Evolutionary conservation across 352 stramenopile genomes (phyloP), one percentile per base, ranked within the genome.

Genomic region (Paralagenidium karlingii): DNA sequence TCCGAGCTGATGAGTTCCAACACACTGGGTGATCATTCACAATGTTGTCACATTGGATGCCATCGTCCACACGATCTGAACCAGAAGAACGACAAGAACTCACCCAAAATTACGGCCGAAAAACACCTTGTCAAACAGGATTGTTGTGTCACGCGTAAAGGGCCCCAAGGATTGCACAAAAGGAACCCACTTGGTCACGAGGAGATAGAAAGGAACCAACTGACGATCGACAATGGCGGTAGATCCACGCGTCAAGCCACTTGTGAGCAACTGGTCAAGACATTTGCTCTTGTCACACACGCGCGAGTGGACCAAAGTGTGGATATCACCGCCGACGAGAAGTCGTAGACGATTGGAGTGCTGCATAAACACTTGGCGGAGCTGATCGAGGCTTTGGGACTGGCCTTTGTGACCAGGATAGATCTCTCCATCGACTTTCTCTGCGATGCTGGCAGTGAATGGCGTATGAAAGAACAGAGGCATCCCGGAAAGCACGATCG

Each of bases 391-490:
- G 7, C 61, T 61, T 21, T 27, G 8, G 7, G 44, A 37, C 13
- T 79, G 55, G 0, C 48, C 52, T 16, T 11, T 25, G 36, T 73
- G 53, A 16, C 73, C 73, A 12, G 73, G 73, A 22, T 86, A 86
- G 29, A 60, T 63, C 40, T 86, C 73, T 7, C 71, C 54, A 34
- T 86, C 73, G 13, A 81, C 55, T 2, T 48, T 11, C 39, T 79
- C 57, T 38, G 58, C 60, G 24, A 86, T 66, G 11, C 42, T 49
- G 5, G 63, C 64, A 3, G 68, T 63, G 2, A 78, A 27, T 7
- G 40, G 30, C 22, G 66, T 78, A 47, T 86, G 73, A 33, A 83
- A 86, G 39, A 83, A 83, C 1, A 86, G 52, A 15, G 73, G 73
- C 32, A 86, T 55, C 16, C 45, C 56, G 1, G 68, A 36, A 21